These are phyloP conservation scores for Lyophyllum semitale DNA, from an alignment of 768 basidiomycete genomes.

Conservation along the genomic window DNA sequence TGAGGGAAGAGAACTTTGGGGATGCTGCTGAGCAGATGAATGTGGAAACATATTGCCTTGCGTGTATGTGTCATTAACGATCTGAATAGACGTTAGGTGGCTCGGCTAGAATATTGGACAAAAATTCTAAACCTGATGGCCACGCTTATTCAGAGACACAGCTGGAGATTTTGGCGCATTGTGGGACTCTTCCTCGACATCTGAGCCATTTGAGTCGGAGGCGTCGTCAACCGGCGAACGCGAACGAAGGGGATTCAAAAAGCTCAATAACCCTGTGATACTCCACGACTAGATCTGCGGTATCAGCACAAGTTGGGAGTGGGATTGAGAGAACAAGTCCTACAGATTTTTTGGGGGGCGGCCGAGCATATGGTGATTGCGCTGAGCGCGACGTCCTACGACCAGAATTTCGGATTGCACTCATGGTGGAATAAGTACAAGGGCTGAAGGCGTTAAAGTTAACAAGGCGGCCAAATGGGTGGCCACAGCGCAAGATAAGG, in stretches of 20 bases:
- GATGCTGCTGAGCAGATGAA: constrained; percentile 9
- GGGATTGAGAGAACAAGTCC: constrained; percentile 15
- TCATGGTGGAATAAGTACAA: constrained; percentile 43
- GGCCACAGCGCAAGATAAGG: constrained; percentile 32
- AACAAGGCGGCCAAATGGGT: constrained; percentile 12
- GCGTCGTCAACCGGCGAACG: constrained; percentile 24
- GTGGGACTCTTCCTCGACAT: constrained; percentile 20
- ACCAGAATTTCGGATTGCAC: constrained; percentile 52
- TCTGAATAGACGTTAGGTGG: constrained; percentile 8
- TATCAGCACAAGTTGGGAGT: constrained; percentile 7
- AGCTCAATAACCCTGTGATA: constrained; percentile 49
- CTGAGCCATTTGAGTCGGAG: constrained; percentile 16
- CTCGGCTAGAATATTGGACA: background rate
- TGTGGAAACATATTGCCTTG: constrained; percentile 4
- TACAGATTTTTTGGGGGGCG: constrained; percentile 49
- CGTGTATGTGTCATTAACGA: constrained; percentile 17
- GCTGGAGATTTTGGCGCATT: constrained; percentile 14
- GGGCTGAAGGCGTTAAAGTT: constrained; percentile 11
- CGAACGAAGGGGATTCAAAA: constrained; percentile 50
- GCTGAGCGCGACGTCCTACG: constrained; percentile 32
- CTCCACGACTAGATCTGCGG: constrained; percentile 48
- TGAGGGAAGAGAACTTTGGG: constrained; percentile 5
- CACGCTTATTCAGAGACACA: constrained; percentile 24
- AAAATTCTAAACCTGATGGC: constrained; percentile 25
- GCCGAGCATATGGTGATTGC: constrained; percentile 61